A percentile compares a stretch with the other conserved stretches of the same genome.
These are phyloP conservation scores for Pseudogymnoascus sp. DNA, from an alignment of 2,329 filamentous ascomycete genomes.

Conservation along the genomic window DNA sequence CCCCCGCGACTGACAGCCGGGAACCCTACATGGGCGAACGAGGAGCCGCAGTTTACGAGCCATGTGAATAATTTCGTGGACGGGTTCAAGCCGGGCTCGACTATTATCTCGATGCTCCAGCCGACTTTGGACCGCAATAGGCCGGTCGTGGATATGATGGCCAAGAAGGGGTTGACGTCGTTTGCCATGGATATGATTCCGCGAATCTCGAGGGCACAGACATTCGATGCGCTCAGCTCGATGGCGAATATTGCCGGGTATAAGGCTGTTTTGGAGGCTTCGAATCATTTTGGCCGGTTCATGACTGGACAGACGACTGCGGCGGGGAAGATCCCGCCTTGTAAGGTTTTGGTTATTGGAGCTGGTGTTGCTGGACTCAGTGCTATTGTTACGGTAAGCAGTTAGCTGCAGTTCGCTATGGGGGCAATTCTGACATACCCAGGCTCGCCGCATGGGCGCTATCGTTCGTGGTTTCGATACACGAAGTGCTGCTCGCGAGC, in stretches of 20 bases:
- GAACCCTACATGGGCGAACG: slow-evolving; percentile 14
- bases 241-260: slow-evolving; percentile 96
- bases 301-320: slow-evolving; percentile 84
- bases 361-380: slow-evolving; percentile 82
- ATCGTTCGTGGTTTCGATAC: slow-evolving; percentile 89
- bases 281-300: slow-evolving; percentile 81
- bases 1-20: slow-evolving; percentile 46
- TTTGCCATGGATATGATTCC: slow-evolving; percentile 95
- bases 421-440: slow-evolving; percentile 13
- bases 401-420: not conserved
- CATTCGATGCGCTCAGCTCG: slow-evolving; percentile 77
- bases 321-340: slow-evolving; percentile 80
- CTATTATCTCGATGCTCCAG: slow-evolving; percentile 75
- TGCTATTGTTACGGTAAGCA: slow-evolving; percentile 65
- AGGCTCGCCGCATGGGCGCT: slow-evolving; percentile 73
- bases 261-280: slow-evolving; percentile 82
- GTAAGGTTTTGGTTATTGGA: slow-evolving; percentile 83
- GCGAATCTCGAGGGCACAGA: slow-evolving; percentile 78
- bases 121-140: slow-evolving; percentile 62
- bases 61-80: slow-evolving; percentile 49
- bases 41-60: slow-evolving; percentile 33
- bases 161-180: slow-evolving; percentile 59
- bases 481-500: slow-evolving; percentile 76
- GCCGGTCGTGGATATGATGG: slow-evolving; percentile 63
- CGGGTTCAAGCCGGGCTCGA: slow-evolving; percentile 58